Percentiles rank a stretch among this genome's conserved stretches.
phyloP scores from a whole-genome alignment of 169 alveolate species.

The Theileria annulata region DNA sequence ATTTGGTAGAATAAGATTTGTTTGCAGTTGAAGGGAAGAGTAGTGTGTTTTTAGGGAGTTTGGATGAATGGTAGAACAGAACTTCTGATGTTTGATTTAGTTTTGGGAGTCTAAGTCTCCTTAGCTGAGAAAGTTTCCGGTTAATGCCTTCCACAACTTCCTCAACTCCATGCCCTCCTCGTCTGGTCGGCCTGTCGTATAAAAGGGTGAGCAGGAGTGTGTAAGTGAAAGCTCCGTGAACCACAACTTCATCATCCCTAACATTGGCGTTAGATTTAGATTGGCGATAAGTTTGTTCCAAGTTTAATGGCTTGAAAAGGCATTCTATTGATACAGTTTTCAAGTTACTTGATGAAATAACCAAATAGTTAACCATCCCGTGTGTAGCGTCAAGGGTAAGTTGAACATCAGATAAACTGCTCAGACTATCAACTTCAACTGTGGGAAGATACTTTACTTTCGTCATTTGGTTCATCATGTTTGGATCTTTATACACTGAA shows the following conservation, averaged over 20 bases:
- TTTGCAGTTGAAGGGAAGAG: constrained; percentile 42
- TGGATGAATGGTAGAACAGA: constrained; percentile 81
- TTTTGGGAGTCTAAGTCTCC: constrained; percentile 70
- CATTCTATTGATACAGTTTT: constrained; percentile 83
- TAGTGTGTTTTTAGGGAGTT: constrained; percentile 73
- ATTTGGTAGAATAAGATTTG: background rate
- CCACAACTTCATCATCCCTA: constrained; percentile 46
- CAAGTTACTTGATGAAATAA: constrained; percentile 84
- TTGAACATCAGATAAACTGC: constrained; percentile 77
- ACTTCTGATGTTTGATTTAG: constrained; percentile 78
- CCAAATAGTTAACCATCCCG: constrained; percentile 51
- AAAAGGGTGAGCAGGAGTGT: constrained; percentile 75
- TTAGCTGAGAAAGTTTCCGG: constrained; percentile 71
- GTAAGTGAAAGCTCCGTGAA: constrained; percentile 86
- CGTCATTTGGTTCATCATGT: constrained; percentile 82
- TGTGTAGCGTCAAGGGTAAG: constrained; percentile 70
- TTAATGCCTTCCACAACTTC: constrained; percentile 74
- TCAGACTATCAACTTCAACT: constrained; percentile 80
- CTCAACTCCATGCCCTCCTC: constrained; percentile 67
- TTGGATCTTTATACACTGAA: constrained; percentile 73
- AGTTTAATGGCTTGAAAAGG: constrained; percentile 66
- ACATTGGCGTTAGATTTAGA: constrained; percentile 8
- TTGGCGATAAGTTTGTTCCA: constrained; percentile 22
- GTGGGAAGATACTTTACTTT: constrained; percentile 83
- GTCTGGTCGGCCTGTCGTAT: constrained; percentile 71